Evolutionary conservation across 1,139 yeast genomes (phyloP).

Genomic region (Pichia sorboxylosa): DNA sequence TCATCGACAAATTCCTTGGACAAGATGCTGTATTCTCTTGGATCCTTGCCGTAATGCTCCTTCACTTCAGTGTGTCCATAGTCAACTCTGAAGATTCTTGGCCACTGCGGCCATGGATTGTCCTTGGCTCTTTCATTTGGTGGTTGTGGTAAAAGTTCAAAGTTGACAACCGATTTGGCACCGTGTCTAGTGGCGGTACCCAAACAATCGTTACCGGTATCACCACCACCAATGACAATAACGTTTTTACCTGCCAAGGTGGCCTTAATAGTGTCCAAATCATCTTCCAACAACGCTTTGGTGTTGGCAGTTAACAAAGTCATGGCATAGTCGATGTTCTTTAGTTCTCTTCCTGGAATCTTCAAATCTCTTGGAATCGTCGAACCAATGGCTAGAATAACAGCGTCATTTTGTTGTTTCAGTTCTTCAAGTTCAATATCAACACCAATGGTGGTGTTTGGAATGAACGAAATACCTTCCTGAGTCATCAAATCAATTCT

Average conservation of each 20-base stretch:
- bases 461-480: conserved; percentile 75
- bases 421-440: conserved; percentile 64
- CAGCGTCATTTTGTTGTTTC: conserved; percentile 60
- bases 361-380: conserved; percentile 92
- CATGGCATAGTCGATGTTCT: conserved; percentile 92
- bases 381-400: conserved; percentile 88
- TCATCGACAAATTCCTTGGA: conserved; percentile 94
- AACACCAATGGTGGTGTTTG: conserved; percentile 74
- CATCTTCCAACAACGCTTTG: conserved; percentile 72
- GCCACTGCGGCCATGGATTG: conserved; percentile 99
- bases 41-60: conserved; percentile 92
- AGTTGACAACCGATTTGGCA: conserved; percentile 89
- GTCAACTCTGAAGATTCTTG: conserved; percentile 92
- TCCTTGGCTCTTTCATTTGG: conserved; percentile 79
- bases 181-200: conserved; percentile 98
- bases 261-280: conserved; percentile 64
- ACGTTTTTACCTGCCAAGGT: conserved; percentile 78
- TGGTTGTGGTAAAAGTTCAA: conserved; percentile 90
- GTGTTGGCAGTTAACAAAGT: conserved; percentile 82
- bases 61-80: conserved; percentile 95
- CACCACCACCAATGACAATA: conserved; percentile 98
- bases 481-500: conserved; percentile 85
- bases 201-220: conserved; percentile 97
- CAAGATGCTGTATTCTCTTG: conserved; percentile 90
- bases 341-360: conserved; percentile 87